Percentiles rank a stretch among this genome's conserved stretches.
Evolutionary conservation across 352 stramenopile species (phyloP).

Genomic region (Pythium insidiosum): DNA sequence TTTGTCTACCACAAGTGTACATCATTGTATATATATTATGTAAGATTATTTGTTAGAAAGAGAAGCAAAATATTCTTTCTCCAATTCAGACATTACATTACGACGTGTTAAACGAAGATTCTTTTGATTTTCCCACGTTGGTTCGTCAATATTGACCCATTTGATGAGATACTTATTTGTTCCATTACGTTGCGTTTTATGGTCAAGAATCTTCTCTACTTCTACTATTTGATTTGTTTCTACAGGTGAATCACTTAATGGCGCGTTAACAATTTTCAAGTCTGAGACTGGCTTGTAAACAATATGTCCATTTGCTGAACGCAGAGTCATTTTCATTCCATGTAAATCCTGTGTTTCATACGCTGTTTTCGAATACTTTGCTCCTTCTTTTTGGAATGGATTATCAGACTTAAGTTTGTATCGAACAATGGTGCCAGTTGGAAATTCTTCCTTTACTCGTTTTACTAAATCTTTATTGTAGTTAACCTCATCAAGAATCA

Average conservation of each 20-base stretch:
- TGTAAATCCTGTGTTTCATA: slow-evolving; percentile 16
- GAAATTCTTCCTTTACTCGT: background rate
- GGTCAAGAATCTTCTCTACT: slow-evolving; percentile 14
- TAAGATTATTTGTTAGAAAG: no score
- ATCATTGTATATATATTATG: no score
- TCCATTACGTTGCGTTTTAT: slow-evolving; percentile 13
- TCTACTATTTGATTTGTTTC: slow-evolving; percentile 14
- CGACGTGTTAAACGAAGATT: slow-evolving; percentile 13
- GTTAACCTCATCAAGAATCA: background rate
- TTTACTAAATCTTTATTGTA: background rate
- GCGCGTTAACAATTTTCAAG: slow-evolving; percentile 12
- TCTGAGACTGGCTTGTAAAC: slow-evolving; percentile 17
- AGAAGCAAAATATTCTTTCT: slow-evolving; percentile 7
- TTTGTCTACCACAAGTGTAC: no score
- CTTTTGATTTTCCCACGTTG: slow-evolving; percentile 8
- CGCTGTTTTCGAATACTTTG: slow-evolving; percentile 10
- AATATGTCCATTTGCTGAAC: slow-evolving; percentile 21
- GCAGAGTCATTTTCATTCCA: slow-evolving; percentile 14
- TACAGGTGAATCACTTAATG: slow-evolving; percentile 10
- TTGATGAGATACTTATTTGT: slow-evolving; percentile 13
- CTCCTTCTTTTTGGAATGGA: slow-evolving; percentile 18
- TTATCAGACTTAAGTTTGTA: slow-evolving; percentile 16
- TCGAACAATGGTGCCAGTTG: background rate
- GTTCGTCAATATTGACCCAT: slow-evolving; percentile 7
- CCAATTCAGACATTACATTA: slow-evolving; percentile 7